Evolutionary conservation across 495 filamentous ascomycete species (phyloP).

Genomic region (Apodospora peruviana): DNA sequence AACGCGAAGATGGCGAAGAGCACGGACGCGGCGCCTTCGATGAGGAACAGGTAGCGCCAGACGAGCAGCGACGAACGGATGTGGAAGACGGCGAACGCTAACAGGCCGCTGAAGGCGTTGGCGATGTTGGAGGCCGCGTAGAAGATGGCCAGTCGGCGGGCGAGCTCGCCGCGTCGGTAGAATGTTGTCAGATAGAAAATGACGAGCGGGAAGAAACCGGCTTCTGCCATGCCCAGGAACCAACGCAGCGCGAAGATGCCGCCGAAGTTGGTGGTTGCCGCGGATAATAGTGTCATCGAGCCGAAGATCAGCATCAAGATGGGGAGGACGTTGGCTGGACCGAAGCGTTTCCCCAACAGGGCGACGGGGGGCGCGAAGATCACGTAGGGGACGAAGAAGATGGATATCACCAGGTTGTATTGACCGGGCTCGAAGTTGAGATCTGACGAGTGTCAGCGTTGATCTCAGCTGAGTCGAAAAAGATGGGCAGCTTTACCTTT

Average conservation of each 20-base stretch:
- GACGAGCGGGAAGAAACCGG: conserved; percentile 67
- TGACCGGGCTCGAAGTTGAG: conserved; percentile 58
- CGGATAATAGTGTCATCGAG: conserved; percentile 48
- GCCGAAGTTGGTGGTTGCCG: conserved; percentile 54
- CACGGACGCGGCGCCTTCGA: conserved; percentile 59
- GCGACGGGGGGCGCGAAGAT: conserved; percentile 60
- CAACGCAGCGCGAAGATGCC: conserved; percentile 62
- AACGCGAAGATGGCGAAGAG: conserved; percentile 62
- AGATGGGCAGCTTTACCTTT: too few species aligned
- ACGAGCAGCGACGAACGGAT: conserved; percentile 46
- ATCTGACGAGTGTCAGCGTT: too few species aligned
- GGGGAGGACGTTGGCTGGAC: conserved; percentile 57
- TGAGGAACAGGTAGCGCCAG: conserved; percentile 75
- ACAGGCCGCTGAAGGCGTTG: conserved; percentile 65
- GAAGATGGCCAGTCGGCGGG: conserved; percentile 69
- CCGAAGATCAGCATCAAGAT: conserved; percentile 65
- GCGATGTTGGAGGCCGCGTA: conserved; percentile 73
- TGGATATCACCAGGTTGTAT: conserved; percentile 67
- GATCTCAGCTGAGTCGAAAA: too few species aligned
- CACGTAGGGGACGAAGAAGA: conserved; percentile 76
- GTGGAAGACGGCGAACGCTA: conserved; percentile 75
- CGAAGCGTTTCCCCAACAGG: conserved; percentile 63
- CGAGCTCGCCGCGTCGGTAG: conserved; percentile 72
- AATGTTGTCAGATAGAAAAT: conserved; percentile 52
- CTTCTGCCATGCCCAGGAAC: conserved; percentile 67